Percentiles rank a stretch among this genome's conserved stretches.
Conservation (phyloP, 2,329 filamentous ascomycete genomes). For the Apiospora arundinis region DNA sequence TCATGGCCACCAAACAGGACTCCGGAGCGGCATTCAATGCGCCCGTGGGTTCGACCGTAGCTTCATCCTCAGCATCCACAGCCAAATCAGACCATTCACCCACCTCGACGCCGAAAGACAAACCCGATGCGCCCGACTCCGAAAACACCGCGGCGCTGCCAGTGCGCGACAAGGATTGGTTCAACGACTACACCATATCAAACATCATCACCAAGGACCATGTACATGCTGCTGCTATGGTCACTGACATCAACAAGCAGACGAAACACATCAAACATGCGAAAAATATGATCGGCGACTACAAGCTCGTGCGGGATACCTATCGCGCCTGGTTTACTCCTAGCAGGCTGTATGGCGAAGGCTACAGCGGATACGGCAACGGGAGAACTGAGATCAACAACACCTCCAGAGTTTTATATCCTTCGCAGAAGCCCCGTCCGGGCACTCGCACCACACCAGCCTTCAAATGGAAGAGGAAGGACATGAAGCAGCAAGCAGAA, state of each 20-base stretch:
- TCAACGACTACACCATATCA: slow-evolving; percentile 60
- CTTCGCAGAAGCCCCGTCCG: slow-evolving; percentile 74
- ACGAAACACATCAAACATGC: slow-evolving; percentile 67
- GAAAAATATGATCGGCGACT: slow-evolving; percentile 72
- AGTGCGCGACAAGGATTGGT: slow-evolving; percentile 62
- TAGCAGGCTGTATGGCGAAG: slow-evolving; percentile 68
- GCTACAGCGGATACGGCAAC: slow-evolving; percentile 91
- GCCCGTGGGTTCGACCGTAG: slow-evolving; percentile 30
- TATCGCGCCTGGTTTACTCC: slow-evolving; percentile 63
- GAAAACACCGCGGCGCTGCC: slow-evolving; percentile 34
- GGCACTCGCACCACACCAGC: slow-evolving; percentile 78
- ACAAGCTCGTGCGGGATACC: slow-evolving; percentile 64
- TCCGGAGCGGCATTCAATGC: slow-evolving; percentile 33
- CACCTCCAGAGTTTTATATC: slow-evolving; percentile 78
- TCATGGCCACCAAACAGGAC: slow-evolving; percentile 41
- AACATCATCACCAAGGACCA: slow-evolving; percentile 61
- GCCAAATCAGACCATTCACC: slow-evolving; percentile 38
- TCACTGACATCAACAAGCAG: slow-evolving; percentile 57
- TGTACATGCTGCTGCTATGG: slow-evolving; percentile 59
- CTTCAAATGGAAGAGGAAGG: slow-evolving; percentile 77
- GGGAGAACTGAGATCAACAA: slow-evolving; percentile 76
- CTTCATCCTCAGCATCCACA: slow-evolving; percentile 32
- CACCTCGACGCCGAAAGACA: slow-evolving; percentile 40
- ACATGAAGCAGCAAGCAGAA: slow-evolving; percentile 85
- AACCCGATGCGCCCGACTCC: slow-evolving; percentile 39